A percentile compares a stretch with the other conserved stretches of the same genome.
Evolutionary conservation across 176 grass and related monocot species (phyloP).

Genomic region (Typha latifolia): DNA sequence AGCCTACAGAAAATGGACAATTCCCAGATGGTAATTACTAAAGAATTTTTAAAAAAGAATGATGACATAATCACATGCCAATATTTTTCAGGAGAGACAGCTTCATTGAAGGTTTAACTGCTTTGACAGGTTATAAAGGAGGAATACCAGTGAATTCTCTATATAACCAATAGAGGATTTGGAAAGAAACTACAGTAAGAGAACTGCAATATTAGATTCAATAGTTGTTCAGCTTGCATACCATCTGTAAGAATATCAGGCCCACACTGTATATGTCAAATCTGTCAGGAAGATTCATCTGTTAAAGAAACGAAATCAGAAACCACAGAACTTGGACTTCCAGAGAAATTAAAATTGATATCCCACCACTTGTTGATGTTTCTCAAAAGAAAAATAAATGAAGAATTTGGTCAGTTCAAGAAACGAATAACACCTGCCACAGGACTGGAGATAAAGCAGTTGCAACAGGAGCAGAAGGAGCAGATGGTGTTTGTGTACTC

Average conservation of each 20-base stretch:
- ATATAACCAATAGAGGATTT: not conserved
- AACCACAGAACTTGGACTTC: not conserved
- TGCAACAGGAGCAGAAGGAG: slow-evolving; percentile 91
- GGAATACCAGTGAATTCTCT: not conserved
- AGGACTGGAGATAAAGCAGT: slow-evolving; percentile 88
- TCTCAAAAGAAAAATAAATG: not conserved
- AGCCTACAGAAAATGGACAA: slow-evolving; percentile 33
- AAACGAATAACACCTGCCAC: slow-evolving; percentile 62
- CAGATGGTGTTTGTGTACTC: slow-evolving; percentile 97
- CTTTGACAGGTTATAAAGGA: not conserved
- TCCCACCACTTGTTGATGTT: not conserved
- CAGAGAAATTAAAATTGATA: not conserved
- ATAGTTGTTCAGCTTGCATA: slow-evolving; percentile 21
- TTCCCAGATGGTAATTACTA: not conserved
- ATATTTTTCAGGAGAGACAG: too few relatives aligned
- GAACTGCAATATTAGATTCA: not conserved
- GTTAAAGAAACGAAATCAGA: slow-evolving; percentile 25
- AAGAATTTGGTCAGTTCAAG: not conserved
- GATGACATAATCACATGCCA: too few relatives aligned
- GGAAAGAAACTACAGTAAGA: not conserved
- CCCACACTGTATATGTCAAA: slow-evolving; percentile 99
- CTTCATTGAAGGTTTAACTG: not conserved
- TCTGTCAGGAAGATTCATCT: slow-evolving; percentile 98
- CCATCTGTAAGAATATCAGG: slow-evolving; percentile 94
- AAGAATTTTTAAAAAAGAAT: not conserved